Evolutionary conservation across 2,329 filamentous ascomycete species (phyloP).

Genomic region (Catunica adiposa): DNA sequence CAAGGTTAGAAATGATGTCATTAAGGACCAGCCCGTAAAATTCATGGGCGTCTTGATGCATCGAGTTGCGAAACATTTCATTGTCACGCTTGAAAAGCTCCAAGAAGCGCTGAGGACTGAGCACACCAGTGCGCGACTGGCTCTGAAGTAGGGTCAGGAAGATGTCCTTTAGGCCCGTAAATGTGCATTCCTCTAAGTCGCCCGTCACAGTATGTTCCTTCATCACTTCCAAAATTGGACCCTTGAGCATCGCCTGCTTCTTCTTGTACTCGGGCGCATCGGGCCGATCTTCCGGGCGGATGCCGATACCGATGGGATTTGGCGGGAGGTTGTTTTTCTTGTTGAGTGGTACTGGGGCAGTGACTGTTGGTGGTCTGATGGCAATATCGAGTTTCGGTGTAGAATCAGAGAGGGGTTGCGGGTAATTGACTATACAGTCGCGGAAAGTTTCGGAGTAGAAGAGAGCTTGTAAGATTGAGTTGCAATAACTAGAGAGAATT

Average conservation of each 20-base stretch:
- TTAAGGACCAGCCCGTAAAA: conserved; percentile 93
- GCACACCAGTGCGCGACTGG: conserved; percentile 66
- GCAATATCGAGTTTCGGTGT: conserved; percentile 47
- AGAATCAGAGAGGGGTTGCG: conserved; percentile 53
- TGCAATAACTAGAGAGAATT: conserved; percentile 59
- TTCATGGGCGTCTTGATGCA: conserved; percentile 97
- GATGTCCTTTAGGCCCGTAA: conserved; percentile 89
- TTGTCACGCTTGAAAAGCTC: conserved; percentile 90
- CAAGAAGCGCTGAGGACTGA: conserved; percentile 82
- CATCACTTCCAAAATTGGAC: conserved; percentile 71
- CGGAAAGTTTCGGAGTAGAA: conserved; percentile 93
- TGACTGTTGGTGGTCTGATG: conserved; percentile 37
- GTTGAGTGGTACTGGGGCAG: conserved; percentile 26
- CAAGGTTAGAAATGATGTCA: conserved; percentile 85
- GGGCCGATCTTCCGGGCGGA: conserved; percentile 74
- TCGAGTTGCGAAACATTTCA: conserved; percentile 90
- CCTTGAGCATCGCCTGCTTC: conserved; percentile 77
- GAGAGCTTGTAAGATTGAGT: conserved; percentile 92
- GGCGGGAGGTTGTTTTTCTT: conserved; percentile 9
- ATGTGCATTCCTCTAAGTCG: conserved; percentile 87
- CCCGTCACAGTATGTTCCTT: conserved; percentile 67
- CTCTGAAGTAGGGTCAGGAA: conserved; percentile 80
- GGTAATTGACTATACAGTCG: conserved; percentile 85
- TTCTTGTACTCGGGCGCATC: conserved; percentile 97
- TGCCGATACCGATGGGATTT: conserved; percentile 26